Evolutionary conservation across 352 stramenopile species (phyloP).

Genomic region (Peronosclerospora sorghi): DNA sequence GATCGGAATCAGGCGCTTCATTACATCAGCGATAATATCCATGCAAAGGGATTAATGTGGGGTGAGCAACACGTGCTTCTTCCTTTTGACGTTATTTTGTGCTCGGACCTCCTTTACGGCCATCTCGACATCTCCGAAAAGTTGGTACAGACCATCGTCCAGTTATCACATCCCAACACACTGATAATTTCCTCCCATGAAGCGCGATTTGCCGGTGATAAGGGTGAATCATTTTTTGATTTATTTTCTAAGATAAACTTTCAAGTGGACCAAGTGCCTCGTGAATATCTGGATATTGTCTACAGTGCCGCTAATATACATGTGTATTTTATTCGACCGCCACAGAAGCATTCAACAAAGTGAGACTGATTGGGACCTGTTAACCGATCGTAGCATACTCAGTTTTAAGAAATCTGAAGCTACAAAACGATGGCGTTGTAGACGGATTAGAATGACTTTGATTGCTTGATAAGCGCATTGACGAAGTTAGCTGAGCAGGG

Average conservation of each 20-base stretch:
- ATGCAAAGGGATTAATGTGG: constrained; percentile 31
- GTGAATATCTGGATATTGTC: constrained; percentile 21
- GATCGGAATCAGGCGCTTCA: constrained; percentile 21
- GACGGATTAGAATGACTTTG: no score
- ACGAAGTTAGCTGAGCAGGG: no score
- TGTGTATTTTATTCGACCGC: constrained; percentile 28
- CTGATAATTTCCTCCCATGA: constrained; percentile 38
- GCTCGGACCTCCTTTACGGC: constrained; percentile 47
- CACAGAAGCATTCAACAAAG: no score
- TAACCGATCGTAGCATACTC: no score
- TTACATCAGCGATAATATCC: constrained; percentile 13
- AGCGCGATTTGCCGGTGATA: constrained; percentile 43
- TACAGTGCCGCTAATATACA: constrained; percentile 38
- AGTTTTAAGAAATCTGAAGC: no score
- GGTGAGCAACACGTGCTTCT: constrained; percentile 14
- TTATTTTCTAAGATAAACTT: constrained; percentile 20
- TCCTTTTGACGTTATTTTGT: constrained; percentile 49
- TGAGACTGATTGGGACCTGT: no score
- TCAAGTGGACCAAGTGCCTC: constrained; percentile 19
- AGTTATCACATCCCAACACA: constrained; percentile 23
- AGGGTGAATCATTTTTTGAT: constrained; percentile 36
- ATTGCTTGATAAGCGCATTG: no score
- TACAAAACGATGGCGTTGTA: no score
- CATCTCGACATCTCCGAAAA: constrained; percentile 30
- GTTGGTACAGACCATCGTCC: constrained; percentile 31